Evolutionary conservation across 805 yeast species (phyloP).

Genomic region (Candida sithepensis): DNA sequence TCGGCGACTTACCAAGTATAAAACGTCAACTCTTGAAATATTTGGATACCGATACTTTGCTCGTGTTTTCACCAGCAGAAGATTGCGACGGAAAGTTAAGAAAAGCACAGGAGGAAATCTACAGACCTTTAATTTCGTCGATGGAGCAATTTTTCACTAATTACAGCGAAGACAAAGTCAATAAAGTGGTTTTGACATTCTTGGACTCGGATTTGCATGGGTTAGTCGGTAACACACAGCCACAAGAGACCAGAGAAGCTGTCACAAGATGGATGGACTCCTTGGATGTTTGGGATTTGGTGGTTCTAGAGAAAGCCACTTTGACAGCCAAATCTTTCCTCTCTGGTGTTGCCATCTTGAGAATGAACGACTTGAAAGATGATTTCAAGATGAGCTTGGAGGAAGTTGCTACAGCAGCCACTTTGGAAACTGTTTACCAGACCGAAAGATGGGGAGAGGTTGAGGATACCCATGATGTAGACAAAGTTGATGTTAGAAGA

Average conservation of each 20-base stretch:
- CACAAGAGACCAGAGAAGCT: conserved; percentile 51
- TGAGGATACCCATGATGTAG: conserved; percentile 98
- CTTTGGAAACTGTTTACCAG: conserved; percentile 80
- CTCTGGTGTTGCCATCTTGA: conserved; percentile 67
- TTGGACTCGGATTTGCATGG: conserved; percentile 84
- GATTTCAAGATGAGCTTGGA: conserved; percentile 45
- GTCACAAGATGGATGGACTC: conserved; percentile 62
- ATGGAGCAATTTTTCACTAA: conserved; percentile 57
- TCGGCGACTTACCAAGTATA: conserved; percentile 58
- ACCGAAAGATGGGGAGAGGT: conserved; percentile 96
- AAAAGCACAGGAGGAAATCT: conserved; percentile 71
- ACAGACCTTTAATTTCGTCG: conserved; percentile 67
- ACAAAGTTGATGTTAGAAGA: conserved; percentile 82
- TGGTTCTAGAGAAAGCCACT: conserved; percentile 88
- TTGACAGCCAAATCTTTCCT: conserved; percentile 82
- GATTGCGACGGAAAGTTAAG: conserved; percentile 86
- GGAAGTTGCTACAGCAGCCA: conserved; percentile 72
- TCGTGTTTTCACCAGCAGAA: conserved; percentile 73
- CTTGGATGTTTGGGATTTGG: conserved; percentile 72
- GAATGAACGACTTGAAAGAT: conserved; percentile 35
- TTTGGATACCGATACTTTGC: conserved; percentile 89
- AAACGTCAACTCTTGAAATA: conserved; percentile 66
- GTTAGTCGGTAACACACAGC: conserved; percentile 75
- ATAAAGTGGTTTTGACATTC: conserved; percentile 41
- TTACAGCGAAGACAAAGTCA: conserved; percentile 29